These are phyloP conservation scores for Fomitopsis schrenkii DNA, from an alignment of 1,284 basidiomycete genomes.

Conservation along the genomic window DNA sequence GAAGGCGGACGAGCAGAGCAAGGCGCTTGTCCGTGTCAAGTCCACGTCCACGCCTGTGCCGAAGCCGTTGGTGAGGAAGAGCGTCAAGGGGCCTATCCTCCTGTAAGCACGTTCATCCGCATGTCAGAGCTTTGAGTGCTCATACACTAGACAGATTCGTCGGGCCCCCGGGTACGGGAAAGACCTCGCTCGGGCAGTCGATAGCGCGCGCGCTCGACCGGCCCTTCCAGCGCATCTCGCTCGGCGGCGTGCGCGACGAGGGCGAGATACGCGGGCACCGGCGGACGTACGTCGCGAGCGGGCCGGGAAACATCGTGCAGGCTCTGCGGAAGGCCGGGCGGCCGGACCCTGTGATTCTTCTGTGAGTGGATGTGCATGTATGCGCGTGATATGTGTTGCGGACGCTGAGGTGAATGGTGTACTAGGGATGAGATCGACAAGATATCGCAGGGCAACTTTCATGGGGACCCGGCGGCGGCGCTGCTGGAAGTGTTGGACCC, in stretches of 20 bases:
- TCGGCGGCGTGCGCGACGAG: slow-evolving; percentile 88
- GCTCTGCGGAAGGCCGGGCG: slow-evolving; percentile 85
- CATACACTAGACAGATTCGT: slow-evolving; percentile 50
- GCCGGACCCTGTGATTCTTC: slow-evolving; percentile 73
- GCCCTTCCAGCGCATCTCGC: slow-evolving; percentile 90
- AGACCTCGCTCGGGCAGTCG: slow-evolving; percentile 84
- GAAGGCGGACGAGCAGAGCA: neutral
- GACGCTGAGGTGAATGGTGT: neutral
- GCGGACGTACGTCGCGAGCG: slow-evolving; percentile 87
- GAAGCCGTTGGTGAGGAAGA: slow-evolving; percentile 17
- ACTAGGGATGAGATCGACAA: slow-evolving; percentile 84
- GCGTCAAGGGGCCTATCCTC: slow-evolving; percentile 78
- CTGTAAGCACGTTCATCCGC: slow-evolving; percentile 41
- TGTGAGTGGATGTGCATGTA: slow-evolving; percentile 46
- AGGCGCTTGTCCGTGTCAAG: neutral
- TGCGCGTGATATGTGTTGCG: slow-evolving; percentile 13
- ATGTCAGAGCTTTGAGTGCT: neutral
- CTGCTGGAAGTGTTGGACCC: slow-evolving; percentile 89
- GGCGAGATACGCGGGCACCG: slow-evolving; percentile 89
- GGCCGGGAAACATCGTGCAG: slow-evolving; percentile 85
- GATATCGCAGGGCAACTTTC: slow-evolving; percentile 80
- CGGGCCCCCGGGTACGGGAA: slow-evolving; percentile 81
- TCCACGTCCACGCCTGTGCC: neutral
- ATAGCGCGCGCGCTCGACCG: slow-evolving; percentile 79
- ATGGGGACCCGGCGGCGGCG: slow-evolving; percentile 87